These are phyloP conservation scores for Mycena citricolor DNA, from an alignment of 1,284 basidiomycete genomes.

Conservation along the genomic window DNA sequence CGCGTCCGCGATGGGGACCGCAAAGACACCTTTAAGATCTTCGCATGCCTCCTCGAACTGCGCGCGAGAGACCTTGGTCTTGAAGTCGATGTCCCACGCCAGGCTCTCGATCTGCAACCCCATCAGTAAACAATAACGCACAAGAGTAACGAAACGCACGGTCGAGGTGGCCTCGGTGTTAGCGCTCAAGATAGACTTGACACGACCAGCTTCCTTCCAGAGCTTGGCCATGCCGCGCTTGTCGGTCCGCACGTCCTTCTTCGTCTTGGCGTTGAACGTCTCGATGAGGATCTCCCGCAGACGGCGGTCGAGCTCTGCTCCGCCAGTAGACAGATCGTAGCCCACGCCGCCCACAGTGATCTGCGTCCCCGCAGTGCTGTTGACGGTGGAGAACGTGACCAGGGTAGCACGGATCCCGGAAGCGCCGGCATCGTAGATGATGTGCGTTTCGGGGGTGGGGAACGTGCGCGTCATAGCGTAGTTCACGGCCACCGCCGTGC, in stretches of 20 bases:
- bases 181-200: slow-evolving; percentile 93
- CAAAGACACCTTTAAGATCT: slow-evolving; percentile 64
- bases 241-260: slow-evolving; percentile 68
- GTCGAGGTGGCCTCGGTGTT: slow-evolving; percentile 78
- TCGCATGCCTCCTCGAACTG: slow-evolving; percentile 75
- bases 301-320: slow-evolving; percentile 81
- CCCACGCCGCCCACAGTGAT: slow-evolving; percentile 80
- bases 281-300: slow-evolving; percentile 81
- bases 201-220: slow-evolving; percentile 88
- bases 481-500: slow-evolving; percentile 89
- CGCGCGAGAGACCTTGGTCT: slow-evolving; percentile 72
- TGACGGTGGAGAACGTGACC: slow-evolving; percentile 74
- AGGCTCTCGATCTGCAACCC: slow-evolving; percentile 77
- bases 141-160: slow-evolving; percentile 45
- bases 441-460: slow-evolving; percentile 77
- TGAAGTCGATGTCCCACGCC: slow-evolving; percentile 90
- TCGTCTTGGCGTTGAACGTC: slow-evolving; percentile 72
- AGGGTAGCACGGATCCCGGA: slow-evolving; percentile 87
- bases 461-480: slow-evolving; percentile 96
- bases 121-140: slow-evolving; percentile 14
- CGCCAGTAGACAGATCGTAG: slow-evolving; percentile 78
- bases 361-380: slow-evolving; percentile 60
- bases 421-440: slow-evolving; percentile 94
- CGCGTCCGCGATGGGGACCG: slow-evolving; percentile 78
- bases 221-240: slow-evolving; percentile 89